These are phyloP conservation scores for Xylaria nigripes DNA, from an alignment of 495 filamentous ascomycete species.

Conservation along the genomic window DNA sequence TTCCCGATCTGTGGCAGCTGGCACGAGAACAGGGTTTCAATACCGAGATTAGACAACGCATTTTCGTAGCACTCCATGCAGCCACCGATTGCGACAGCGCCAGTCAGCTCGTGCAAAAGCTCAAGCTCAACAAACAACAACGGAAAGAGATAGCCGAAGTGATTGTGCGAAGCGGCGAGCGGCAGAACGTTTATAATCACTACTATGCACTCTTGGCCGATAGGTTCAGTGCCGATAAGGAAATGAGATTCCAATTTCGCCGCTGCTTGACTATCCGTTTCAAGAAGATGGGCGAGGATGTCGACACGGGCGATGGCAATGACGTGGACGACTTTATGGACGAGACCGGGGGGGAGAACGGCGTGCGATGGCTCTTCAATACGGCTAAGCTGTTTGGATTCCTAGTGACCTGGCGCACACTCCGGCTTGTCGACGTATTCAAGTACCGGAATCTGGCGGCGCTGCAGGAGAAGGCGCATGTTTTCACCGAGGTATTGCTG, in stretches of 20 bases:
- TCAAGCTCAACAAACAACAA: slow-evolving; percentile 77
- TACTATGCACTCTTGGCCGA: slow-evolving; percentile 85
- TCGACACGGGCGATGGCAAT: slow-evolving; percentile 47
- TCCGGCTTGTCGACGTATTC: slow-evolving; percentile 53
- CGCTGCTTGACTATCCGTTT: slow-evolving; percentile 83
- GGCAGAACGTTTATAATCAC: slow-evolving; percentile 78
- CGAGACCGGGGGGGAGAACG: slow-evolving; percentile 41
- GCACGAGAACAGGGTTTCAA: slow-evolving; percentile 88
- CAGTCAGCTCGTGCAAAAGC: slow-evolving; percentile 64
- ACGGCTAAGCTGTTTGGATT: slow-evolving; percentile 77
- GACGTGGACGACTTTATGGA: slow-evolving; percentile 32
- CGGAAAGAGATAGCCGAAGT: slow-evolving; percentile 82
- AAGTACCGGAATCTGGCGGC: slow-evolving; percentile 72
- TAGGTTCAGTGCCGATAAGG: slow-evolving; percentile 61
- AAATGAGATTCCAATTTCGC: slow-evolving; percentile 73
- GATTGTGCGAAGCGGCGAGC: slow-evolving; percentile 76
- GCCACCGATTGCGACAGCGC: slow-evolving; percentile 81
- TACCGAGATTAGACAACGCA: slow-evolving; percentile 82
- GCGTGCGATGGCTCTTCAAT: slow-evolving; percentile 70
- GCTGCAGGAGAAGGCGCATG: slow-evolving; percentile 65
- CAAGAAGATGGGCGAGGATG: slow-evolving; percentile 68
- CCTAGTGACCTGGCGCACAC: slow-evolving; percentile 57
- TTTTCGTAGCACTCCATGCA: slow-evolving; percentile 87
- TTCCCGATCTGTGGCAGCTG: slow-evolving; percentile 57
- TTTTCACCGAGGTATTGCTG: slow-evolving; percentile 71